Percentiles rank a stretch among this genome's conserved stretches.
These are phyloP conservation scores for Exophiala bonariae DNA, from an alignment of 2,329 filamentous ascomycete species.

Conservation along the genomic window DNA sequence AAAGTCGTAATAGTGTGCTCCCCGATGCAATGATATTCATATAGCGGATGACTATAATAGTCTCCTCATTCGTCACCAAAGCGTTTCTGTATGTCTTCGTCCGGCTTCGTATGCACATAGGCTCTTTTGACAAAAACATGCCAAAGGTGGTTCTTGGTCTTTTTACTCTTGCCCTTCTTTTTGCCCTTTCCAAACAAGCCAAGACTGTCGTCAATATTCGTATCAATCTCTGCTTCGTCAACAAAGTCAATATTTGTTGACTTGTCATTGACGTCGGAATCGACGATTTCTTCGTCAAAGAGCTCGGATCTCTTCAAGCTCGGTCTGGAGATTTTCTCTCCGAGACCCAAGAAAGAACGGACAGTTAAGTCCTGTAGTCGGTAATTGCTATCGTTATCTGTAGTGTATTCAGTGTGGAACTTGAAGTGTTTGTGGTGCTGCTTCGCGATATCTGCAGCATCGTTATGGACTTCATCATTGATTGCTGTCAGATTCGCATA, in stretches of 20 bases:
- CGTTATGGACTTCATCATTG: slow-evolving; percentile 66
- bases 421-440: slow-evolving; percentile 61
- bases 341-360: slow-evolving; percentile 74
- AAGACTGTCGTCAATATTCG: slow-evolving; percentile 1
- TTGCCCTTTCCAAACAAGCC: slow-evolving; percentile 19
- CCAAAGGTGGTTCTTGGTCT: slow-evolving; percentile 26
- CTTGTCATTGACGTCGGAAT: no score
- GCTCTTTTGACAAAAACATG: slow-evolving; percentile 27
- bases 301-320: no score
- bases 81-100: slow-evolving; percentile 28
- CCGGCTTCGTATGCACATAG: slow-evolving; percentile 27
- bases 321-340: slow-evolving; percentile 69
- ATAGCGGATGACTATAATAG: no score
- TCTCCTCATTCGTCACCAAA: slow-evolving; percentile 14
- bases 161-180: slow-evolving; percentile 34
- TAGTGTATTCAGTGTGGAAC: slow-evolving; percentile 85
- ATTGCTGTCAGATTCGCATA: slow-evolving; percentile 90
- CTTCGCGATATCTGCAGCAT: slow-evolving; percentile 23
- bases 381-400: slow-evolving; percentile 73
- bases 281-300: slow-evolving; percentile 11
- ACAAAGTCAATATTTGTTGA: slow-evolving; percentile 1
- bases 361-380: slow-evolving; percentile 81
- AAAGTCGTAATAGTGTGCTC: no score
- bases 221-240: slow-evolving; percentile 2
- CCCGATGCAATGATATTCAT: no score